Conservation (phyloP, 768 basidiomycete genomes). For the Dentipellis sp. region DNA sequence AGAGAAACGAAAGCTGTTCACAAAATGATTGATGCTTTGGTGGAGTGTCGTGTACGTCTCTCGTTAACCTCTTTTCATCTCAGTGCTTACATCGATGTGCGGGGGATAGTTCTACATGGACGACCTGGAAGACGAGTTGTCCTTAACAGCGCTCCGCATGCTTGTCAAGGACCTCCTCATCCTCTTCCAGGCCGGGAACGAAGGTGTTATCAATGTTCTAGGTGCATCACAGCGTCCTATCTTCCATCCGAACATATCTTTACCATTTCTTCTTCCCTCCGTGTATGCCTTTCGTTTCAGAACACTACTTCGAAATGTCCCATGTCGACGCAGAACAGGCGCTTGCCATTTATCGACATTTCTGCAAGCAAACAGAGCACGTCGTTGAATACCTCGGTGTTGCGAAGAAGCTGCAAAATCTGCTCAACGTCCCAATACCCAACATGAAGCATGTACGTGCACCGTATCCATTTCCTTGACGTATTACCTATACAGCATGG, state of each 20-base stretch:
- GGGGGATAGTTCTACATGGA: conserved; percentile 79
- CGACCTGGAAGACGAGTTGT: conserved; percentile 86
- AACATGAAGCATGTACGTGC: conserved; percentile 77
- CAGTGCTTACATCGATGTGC: not conserved
- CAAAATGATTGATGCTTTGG: conserved; percentile 76
- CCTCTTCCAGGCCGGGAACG: conserved; percentile 93
- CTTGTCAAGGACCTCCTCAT: conserved; percentile 94
- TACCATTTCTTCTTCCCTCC: conserved; percentile 11
- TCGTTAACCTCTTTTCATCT: not conserved
- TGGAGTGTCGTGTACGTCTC: conserved; percentile 74
- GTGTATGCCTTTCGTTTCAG: conserved; percentile 24
- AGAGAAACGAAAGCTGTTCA: conserved; percentile 91
- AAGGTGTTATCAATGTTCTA: conserved; percentile 79
- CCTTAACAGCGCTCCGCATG: conserved; percentile 82
- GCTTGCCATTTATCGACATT: conserved; percentile 81
- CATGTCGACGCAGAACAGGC: conserved; percentile 84
- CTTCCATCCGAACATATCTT: conserved; percentile 21
- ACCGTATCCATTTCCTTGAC: not conserved
- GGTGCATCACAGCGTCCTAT: conserved; percentile 37
- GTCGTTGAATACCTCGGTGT: conserved; percentile 91
- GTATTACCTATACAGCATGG: not conserved
- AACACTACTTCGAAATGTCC: conserved; percentile 99
- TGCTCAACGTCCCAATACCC: conserved; percentile 90
- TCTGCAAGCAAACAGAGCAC: conserved; percentile 87
- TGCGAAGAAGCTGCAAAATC: conserved; percentile 86